Evolutionary conservation across 148 eudicot species (phyloP).

Genomic region (Chenopodium berlandieri): DNA sequence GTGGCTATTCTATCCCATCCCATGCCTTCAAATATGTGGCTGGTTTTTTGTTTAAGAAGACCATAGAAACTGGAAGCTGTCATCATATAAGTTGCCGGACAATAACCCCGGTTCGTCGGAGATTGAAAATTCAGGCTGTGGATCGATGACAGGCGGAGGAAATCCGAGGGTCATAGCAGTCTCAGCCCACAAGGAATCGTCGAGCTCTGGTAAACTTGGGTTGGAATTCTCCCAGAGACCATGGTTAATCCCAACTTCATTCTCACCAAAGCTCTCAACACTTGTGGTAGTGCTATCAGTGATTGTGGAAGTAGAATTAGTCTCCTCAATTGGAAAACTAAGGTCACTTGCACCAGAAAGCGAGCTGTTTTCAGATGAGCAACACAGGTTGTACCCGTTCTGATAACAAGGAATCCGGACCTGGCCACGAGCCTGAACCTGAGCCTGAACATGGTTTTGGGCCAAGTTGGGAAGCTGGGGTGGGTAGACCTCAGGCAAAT

Average conservation of each 20-base stretch:
- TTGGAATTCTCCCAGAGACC: conserved; percentile 48
- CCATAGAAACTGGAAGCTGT: conserved; percentile 37
- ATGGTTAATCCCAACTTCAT: conserved; percentile 31
- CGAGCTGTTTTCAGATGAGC: conserved; percentile 30
- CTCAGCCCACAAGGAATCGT: conserved; percentile 58
- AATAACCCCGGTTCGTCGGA: conserved; percentile 14
- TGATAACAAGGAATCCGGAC: conserved; percentile 21
- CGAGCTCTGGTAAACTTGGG: conserved; percentile 64
- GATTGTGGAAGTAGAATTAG: conserved; percentile 22
- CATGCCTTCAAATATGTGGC: neutral
- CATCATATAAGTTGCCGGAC: conserved; percentile 28
- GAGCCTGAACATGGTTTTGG: neutral
- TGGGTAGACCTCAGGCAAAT: conserved; percentile 51
- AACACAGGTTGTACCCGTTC: conserved; percentile 13
- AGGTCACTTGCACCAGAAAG: conserved; percentile 27
- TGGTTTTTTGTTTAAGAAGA: conserved; percentile 10
- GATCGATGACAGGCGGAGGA: conserved; percentile 23
- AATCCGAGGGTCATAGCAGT: conserved; percentile 43
- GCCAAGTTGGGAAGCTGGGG: conserved; percentile 2
- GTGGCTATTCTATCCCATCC: neutral
- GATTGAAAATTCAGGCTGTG: conserved; percentile 10
- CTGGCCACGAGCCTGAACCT: neutral
- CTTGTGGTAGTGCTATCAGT: conserved; percentile 27
- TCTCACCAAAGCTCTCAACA: conserved; percentile 38
- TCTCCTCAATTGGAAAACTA: conserved; percentile 30